Base-by-base conservation (phyloP, 352 stramenopile genomes). In the Phytophthora macrochlamydospora region DNA sequence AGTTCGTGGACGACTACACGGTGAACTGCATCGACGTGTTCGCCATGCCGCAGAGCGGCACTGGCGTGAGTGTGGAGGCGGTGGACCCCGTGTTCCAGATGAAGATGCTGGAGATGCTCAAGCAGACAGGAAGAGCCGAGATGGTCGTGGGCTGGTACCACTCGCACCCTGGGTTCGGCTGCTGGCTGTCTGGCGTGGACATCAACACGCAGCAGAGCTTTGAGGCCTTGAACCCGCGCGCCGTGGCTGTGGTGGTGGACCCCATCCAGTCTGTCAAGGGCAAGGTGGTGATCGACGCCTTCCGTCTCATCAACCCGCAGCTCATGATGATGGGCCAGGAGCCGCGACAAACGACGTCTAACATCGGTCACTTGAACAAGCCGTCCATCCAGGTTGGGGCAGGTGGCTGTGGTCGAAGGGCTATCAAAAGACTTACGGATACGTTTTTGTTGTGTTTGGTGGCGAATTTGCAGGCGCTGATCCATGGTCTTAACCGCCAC, bases 21-120 rank as follows among this genome's bases (percentile, higher is more conserved):
- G 98, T 99, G 50, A 98, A 99, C 73, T 99, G 98, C 79, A 98
- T 99, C 43, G 98, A 99, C 78, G 98, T 99, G 44, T 99, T 99
- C 79, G 97, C 97, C 56, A 99, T 99, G 98, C 98, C 98, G 11
- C 98, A 99, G 81, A 97, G 84, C 57, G 97, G 96, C 62, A 99
- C 97, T 30, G 90, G 90, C 35, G 91, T 97, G 54, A 98, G 86
- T 71, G 94, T 98, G 9, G 98, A 99, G 78, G 96, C 97, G n/a
- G 97, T 99, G 13, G 98, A 99, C 85, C 95, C 94, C 0, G 97
- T 99, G 1, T 99, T 99, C 83, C 98, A 99, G 82, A 99, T 94
- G 56, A 98, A 99, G 79, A 99, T 99, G 97, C 83, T 99, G 38
- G 98, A 99, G 67, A 99, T 99, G 97, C 87, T 99, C 60, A 98